These are phyloP conservation scores for Globisporangium canariense DNA, from an alignment of 352 stramenopile species.

Conservation along the genomic window DNA sequence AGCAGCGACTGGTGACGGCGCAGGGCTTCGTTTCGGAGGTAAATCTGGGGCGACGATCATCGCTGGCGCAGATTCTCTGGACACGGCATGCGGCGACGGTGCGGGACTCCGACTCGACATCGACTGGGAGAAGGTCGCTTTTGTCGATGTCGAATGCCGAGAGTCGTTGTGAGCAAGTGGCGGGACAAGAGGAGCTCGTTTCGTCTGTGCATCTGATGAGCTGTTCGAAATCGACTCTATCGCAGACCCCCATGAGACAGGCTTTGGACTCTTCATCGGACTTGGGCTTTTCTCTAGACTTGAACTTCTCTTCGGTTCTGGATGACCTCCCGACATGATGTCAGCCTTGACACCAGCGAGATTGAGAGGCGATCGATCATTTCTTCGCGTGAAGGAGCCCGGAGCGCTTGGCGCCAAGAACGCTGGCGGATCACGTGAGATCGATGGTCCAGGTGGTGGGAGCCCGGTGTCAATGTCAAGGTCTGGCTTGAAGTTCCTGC, in stretches of 20 bases:
- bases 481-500: slow-evolving; percentile 9
- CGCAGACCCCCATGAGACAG: not conserved
- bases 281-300: not conserved
- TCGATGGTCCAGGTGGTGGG: not conserved
- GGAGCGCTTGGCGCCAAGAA: not conserved
- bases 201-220: not conserved
- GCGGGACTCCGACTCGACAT: not conserved
- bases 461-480: slow-evolving; percentile 15
- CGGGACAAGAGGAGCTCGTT: not conserved
- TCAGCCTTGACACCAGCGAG: slow-evolving; percentile 9
- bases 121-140: slow-evolving; percentile 3
- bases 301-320: not conserved
- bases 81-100: not conserved
- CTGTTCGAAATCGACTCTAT: not conserved
- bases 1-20: slow-evolving; percentile 2
- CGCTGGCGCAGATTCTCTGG: slow-evolving; percentile 1
- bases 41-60: not conserved
- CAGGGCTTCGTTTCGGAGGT: not conserved
- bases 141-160: not conserved
- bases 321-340: slow-evolving; percentile 13
- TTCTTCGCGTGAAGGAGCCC: not conserved
- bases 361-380: slow-evolving; percentile 10
- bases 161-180: not conserved
- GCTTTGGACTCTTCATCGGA: not conserved
- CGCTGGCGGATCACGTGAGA: not conserved